A percentile compares a stretch with the other conserved stretches of the same genome.
These are phyloP conservation scores for Dissophora globulifera DNA, from an alignment of 192 early-diverging fungal genomes.

Conservation along the genomic window DNA sequence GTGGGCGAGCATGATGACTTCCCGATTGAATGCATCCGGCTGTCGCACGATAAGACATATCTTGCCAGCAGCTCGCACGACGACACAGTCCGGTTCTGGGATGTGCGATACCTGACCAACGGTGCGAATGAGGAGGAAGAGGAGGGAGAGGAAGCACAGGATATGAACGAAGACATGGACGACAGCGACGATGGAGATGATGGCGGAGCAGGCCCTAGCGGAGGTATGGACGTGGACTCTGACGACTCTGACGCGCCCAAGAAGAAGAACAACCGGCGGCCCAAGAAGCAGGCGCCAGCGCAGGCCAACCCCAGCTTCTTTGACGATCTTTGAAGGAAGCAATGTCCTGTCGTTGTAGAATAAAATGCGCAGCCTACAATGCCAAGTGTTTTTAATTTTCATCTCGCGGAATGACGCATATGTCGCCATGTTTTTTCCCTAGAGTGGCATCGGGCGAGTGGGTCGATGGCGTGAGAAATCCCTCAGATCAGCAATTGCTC, in stretches of 20 bases:
- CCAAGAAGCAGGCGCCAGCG: slow-evolving; percentile 36
- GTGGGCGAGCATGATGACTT: slow-evolving; percentile 90
- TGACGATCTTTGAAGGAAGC: slow-evolving; percentile 36
- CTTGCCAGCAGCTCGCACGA: slow-evolving; percentile 91
- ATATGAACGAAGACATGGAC: slow-evolving; percentile 56
- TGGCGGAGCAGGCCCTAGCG: slow-evolving; percentile 2
- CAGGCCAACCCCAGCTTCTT: slow-evolving; percentile 35
- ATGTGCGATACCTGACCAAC: slow-evolving; percentile 70
- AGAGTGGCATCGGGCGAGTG: no score
- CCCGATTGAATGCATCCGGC: slow-evolving; percentile 85
- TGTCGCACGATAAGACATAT: slow-evolving; percentile 77
- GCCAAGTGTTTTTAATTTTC: no score
- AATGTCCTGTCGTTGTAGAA: no score
- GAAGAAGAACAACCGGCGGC: slow-evolving; percentile 33
- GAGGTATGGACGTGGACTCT: slow-evolving; percentile 45
- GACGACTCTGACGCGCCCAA: slow-evolving; percentile 52
- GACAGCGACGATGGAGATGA: slow-evolving; percentile 36
- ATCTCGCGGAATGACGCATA: not conserved
- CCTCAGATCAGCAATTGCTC: not conserved
- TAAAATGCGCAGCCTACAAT: no score
- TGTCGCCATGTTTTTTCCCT: not conserved
- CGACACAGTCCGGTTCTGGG: slow-evolving; percentile 89
- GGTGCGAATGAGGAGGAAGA: slow-evolving; percentile 57
- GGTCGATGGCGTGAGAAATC: not conserved
- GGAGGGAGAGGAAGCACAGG: slow-evolving; percentile 59